A percentile compares a stretch with the other conserved stretches of the same genome.
These are phyloP conservation scores for Didymella sp. DNA, from an alignment of 2,329 filamentous ascomycete species.

Conservation along the genomic window DNA sequence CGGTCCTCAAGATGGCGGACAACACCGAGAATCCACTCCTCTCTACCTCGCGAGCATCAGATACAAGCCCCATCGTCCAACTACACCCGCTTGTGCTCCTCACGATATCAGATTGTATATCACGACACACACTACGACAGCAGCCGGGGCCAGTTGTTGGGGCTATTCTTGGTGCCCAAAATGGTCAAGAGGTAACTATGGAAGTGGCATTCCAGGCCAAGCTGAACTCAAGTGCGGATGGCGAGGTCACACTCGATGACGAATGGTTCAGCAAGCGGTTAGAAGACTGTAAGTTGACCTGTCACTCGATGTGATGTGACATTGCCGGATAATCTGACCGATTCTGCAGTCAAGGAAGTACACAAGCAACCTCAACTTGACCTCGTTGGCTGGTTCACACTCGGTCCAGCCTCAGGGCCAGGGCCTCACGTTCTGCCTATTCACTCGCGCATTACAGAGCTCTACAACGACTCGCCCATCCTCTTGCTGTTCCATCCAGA, in stretches of 20 bases:
- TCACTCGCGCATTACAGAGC: constrained; percentile 76
- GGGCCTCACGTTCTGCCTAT: constrained; percentile 71
- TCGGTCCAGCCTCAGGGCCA: constrained; percentile 76
- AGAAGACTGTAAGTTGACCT: constrained; percentile 75
- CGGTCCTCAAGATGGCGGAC: constrained; percentile 43
- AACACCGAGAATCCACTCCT: constrained; percentile 52
- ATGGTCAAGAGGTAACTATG: constrained; percentile 87
- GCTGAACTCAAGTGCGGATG: constrained; percentile 54
- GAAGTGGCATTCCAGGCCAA: constrained; percentile 92
- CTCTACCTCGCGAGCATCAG: constrained; percentile 59
- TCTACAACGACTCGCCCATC: constrained; percentile 84
- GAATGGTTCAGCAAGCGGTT: constrained; percentile 79
- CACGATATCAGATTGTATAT: constrained; percentile 96
- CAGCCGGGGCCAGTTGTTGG: constrained; percentile 81
- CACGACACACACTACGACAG: constrained; percentile 80
- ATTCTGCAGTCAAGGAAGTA: constrained; percentile 76
- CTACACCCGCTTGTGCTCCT: constrained; percentile 95
- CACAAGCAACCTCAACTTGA: constrained; percentile 81
- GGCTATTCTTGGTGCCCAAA: constrained; percentile 88
- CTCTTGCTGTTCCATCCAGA: constrained; percentile 86
- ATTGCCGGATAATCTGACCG: background rate
- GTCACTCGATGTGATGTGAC: background rate
- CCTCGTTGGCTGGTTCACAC: constrained; percentile 91
- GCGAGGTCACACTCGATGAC: constrained; percentile 68
- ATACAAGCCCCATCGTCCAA: constrained; percentile 78